Conservation (phyloP, 192 early-diverging fungal species). For the Linnemannia exigua region DNA sequence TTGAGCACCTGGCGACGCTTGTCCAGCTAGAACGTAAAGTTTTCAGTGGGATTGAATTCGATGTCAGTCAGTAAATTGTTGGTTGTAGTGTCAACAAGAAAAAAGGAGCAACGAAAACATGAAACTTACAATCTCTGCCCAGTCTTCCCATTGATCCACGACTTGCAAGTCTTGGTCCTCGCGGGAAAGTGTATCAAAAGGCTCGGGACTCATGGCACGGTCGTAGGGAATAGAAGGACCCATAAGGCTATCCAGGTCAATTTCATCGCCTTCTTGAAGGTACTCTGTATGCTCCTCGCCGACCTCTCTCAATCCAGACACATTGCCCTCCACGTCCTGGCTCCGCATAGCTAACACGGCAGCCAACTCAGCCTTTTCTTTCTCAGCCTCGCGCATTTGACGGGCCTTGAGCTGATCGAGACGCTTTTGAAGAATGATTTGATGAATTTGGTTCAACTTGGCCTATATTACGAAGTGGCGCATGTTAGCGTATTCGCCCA, state of each 20-base stretch:
- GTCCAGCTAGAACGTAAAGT: constrained; percentile 53
- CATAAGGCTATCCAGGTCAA: constrained; percentile 39
- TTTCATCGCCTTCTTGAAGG: constrained; percentile 62
- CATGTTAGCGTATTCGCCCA: not conserved
- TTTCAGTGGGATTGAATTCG: not conserved
- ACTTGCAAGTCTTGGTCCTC: constrained; percentile 70
- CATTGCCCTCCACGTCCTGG: constrained; percentile 50
- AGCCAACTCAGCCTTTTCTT: constrained; percentile 66
- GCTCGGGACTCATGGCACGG: constrained; percentile 73
- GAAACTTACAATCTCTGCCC: constrained; percentile 69
- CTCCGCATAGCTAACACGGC: constrained; percentile 65
- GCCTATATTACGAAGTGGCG: constrained; percentile 44
- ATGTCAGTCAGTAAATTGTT: not conserved
- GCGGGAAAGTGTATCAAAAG: constrained; percentile 60
- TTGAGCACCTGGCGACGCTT: constrained; percentile 66
- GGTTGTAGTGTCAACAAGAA: not conserved
- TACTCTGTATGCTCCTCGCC: constrained; percentile 61
- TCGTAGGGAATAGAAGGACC: constrained; percentile 66
- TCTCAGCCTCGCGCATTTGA: constrained; percentile 69
- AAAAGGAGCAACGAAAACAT: not conserved
- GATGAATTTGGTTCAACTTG: constrained; percentile 84
- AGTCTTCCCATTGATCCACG: constrained; percentile 73
- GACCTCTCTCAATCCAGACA: constrained; percentile 7
- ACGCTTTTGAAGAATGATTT: constrained; percentile 78
- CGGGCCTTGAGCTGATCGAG: constrained; percentile 77